phyloP scores from a whole-genome alignment of 257 asterid species.

The Nicotiana paniculata region DNA sequence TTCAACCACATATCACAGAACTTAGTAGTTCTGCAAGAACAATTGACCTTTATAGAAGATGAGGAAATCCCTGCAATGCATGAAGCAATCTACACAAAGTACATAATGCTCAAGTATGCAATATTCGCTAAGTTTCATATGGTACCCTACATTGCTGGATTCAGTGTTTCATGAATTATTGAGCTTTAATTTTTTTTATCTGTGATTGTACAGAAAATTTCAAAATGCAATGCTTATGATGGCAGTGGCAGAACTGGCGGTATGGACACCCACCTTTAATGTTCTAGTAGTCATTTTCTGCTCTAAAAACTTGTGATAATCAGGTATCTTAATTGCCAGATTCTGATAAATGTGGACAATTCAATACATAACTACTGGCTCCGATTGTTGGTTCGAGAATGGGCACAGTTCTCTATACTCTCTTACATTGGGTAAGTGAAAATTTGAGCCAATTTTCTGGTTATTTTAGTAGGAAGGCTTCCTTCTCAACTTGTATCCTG shows the following conservation, averaged over 20 bases:
- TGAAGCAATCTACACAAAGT: constrained; percentile 65
- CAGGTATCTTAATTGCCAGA: constrained; percentile 28
- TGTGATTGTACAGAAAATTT: constrained; percentile 52
- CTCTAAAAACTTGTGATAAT: neutral
- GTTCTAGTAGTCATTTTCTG: neutral
- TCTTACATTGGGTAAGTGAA: constrained; percentile 63
- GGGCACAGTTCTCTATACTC: constrained; percentile 69
- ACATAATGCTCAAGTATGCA: constrained; percentile 75
- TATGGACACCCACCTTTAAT: constrained; percentile 20
- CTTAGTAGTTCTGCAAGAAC: constrained; percentile 52
- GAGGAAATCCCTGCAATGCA: constrained; percentile 68
- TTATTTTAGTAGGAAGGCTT: neutral
- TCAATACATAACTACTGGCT: constrained; percentile 65
- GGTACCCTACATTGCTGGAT: neutral
- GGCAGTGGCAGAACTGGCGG: constrained; percentile 79
- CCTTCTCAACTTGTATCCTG: neutral
- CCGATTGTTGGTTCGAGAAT: constrained; percentile 72
- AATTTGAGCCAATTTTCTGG: neutral
- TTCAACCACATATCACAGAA: constrained; percentile 60
- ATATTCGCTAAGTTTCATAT: neutral
- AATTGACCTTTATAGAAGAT: constrained; percentile 54
- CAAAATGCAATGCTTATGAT: constrained; percentile 79
- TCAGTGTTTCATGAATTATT: neutral
- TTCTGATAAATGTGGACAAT: constrained; percentile 51
- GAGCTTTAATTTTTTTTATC: neutral